Evolutionary conservation across 31 red algal species (phyloP), one percentile per base, ranked within the genome.

Genomic region (Odonthalia washingtoniensis): DNA sequence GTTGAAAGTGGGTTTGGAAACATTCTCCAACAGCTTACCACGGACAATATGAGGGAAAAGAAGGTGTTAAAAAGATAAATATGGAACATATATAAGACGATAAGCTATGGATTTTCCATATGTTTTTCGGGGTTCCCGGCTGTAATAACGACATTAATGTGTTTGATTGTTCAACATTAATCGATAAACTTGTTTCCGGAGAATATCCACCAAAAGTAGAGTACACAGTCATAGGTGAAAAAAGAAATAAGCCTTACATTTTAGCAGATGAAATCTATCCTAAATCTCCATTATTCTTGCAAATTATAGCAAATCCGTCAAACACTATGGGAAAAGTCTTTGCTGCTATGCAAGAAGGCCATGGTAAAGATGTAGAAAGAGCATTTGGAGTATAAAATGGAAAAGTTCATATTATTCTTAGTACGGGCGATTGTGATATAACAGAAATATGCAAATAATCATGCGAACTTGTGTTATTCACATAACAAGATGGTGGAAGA

Each of bases 81-180:
- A 46, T 88, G 75, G 85, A 88, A 66, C 52, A 33, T 4, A 60
- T 86, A 1, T 63, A 43, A 12, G 70, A 86, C 31, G 21, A 52
- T 70, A 21, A 53, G 2, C 44, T 79, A 16, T 88, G 75, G 74
- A 78, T 75, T 40, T 88, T 73, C 74, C 85, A 88, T 77, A 6
- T 80, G 26, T 53, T 66, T 18, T 88, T 88, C 67, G 85, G 74
- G 18, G 42, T 79, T 0, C 85, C 74, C 12, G 72, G 75, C 4
- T 35, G 46, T 14, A 64, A 31, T 5, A 88, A 79, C 39, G 73
- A 88, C 38, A 65, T 79, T 26, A 88, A 79, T 43, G 75, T 79
- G 1, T 57, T 88, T 4, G 64, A 88, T 21, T 45, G 53, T 38
- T 78, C 72, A 27, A 2, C 42, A 4, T 37, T 78, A 1, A 43